Conservation (phyloP, 1,284 basidiomycete species). For the Papiliotrema nemorosa region DNA sequence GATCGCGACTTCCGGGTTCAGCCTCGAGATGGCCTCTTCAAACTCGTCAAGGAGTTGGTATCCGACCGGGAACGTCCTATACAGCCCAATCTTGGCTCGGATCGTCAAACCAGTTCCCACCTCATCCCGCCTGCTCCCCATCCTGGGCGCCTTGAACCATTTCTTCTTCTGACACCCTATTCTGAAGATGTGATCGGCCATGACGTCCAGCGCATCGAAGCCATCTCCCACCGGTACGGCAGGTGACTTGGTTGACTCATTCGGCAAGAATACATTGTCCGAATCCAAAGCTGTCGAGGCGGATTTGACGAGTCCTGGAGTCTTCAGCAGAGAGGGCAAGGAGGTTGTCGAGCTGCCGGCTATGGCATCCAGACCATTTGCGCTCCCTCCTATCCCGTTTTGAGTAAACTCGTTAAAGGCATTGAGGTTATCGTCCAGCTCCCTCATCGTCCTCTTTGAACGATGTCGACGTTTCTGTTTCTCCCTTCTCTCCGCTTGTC, state of each 20-base stretch:
- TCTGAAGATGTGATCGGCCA: constrained; percentile 42
- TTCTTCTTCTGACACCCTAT: constrained; percentile 36
- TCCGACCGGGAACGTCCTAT: constrained; percentile 36
- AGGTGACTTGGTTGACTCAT: constrained; percentile 8
- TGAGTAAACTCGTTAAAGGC: constrained; percentile 31
- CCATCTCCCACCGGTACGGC: constrained; percentile 35
- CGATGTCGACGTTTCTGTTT: constrained; percentile 14
- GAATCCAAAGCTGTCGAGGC: not conserved
- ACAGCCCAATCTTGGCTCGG: constrained; percentile 33
- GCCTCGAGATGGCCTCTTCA: constrained; percentile 28
- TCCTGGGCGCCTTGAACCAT: constrained; percentile 34
- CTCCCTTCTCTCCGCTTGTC: constrained; percentile 11
- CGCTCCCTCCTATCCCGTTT: constrained; percentile 22
- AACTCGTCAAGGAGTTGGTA: constrained; percentile 30
- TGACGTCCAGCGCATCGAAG: constrained; percentile 40
- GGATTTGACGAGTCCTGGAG: not conserved
- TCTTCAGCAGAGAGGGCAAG: constrained; percentile 1
- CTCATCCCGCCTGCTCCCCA: constrained; percentile 20
- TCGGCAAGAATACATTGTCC: not conserved
- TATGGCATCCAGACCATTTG: constrained; percentile 6
- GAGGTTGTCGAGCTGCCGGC: not conserved
- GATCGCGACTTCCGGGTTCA: constrained; percentile 38
- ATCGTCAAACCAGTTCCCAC: constrained; percentile 37
- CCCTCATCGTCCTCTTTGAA: constrained; percentile 19
- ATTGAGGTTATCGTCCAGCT: constrained; percentile 29